Evolutionary conservation across 768 basidiomycete species (phyloP), one percentile per base, ranked within the genome.

Genomic region (Chalciporus sphaerocephalus): DNA sequence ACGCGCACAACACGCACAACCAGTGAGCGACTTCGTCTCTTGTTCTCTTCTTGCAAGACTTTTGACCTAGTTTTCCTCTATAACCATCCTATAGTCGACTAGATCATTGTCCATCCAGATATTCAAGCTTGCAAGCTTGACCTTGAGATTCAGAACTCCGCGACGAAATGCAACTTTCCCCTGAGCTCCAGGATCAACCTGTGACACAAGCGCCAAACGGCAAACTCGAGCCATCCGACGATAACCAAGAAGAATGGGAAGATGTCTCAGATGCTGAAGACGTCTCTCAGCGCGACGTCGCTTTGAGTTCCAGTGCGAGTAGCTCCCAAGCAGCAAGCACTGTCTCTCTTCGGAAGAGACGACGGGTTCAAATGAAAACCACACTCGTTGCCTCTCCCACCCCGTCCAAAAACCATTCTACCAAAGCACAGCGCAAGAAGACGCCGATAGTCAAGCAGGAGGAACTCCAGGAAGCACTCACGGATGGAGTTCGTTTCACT

Each of bases 221-320:
- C 24, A 28, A 43, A 30, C n/a, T 24, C 21, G 24, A 51, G 50
- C 21, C 33, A 13, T 33, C 35, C 20, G 35, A 33, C n/a, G 16
- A 42, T 28, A 42, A 32, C 20, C 48, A 49, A 24, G 57, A 48
- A n/a, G 52, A 43, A 3, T 74, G 70, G 74, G 67, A 69, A 48
- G 70, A 74, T 25, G 18, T 63, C 38, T 51, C 56, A 6, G 59
- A 62, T 10, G 32, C 44, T 1, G 60, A 52, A 18, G 37, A 43
- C n/a, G 28, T 13, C 20, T 38, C 59, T 21, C 54, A 48, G 32
- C 42, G 25, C 8, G 50, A 53, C 9, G 35, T 24, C 11, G 32
- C 15, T n/a, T 24, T 15, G 22, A 40, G 27, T 18, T 39, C 51
- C 37, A 47, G 45, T 23, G 6, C 42, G 18, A 51, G 17, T 12